Conservation (phyloP, 345 rosid genomes). For the Eucalyptus urophylla region DNA sequence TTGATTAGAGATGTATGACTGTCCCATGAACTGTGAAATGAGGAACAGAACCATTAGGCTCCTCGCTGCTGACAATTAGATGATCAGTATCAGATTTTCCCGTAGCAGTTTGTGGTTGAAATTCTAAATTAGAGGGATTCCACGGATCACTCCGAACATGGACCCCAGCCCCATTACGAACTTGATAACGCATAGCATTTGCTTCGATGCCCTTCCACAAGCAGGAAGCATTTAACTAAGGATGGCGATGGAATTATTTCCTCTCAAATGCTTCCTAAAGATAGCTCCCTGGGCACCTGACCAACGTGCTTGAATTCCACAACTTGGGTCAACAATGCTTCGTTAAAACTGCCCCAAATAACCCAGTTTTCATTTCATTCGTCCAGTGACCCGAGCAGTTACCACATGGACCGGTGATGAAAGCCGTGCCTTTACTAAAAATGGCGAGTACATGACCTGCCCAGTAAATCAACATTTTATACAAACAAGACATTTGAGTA, state of each 20-base stretch:
- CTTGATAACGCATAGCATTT: not conserved
- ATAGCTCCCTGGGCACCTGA: not conserved
- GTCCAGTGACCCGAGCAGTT: too few species aligned
- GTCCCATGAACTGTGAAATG: not conserved
- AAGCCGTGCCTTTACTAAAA: not conserved
- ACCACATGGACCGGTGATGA: too few species aligned
- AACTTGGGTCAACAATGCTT: not conserved
- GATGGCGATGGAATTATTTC: not conserved
- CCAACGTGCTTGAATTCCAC: not conserved
- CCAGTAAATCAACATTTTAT: not conserved
- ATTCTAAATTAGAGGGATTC: too few species aligned
- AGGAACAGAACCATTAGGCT: not conserved
- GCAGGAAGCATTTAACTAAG: not conserved
- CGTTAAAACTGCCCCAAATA: too few species aligned
- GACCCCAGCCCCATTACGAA: too few species aligned
- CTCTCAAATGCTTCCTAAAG: not conserved
- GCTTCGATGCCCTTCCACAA: not conserved
- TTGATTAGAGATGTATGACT: too few species aligned
- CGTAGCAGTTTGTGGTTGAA: not conserved
- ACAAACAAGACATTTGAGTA: not conserved
- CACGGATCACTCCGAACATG: too few species aligned
- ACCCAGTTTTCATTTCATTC: too few species aligned
- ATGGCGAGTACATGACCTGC: not conserved
- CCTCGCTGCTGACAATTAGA: not conserved
- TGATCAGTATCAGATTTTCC: not conserved